Conservation (phyloP, 495 filamentous ascomycete genomes). For the Penicillium taxi region DNA sequence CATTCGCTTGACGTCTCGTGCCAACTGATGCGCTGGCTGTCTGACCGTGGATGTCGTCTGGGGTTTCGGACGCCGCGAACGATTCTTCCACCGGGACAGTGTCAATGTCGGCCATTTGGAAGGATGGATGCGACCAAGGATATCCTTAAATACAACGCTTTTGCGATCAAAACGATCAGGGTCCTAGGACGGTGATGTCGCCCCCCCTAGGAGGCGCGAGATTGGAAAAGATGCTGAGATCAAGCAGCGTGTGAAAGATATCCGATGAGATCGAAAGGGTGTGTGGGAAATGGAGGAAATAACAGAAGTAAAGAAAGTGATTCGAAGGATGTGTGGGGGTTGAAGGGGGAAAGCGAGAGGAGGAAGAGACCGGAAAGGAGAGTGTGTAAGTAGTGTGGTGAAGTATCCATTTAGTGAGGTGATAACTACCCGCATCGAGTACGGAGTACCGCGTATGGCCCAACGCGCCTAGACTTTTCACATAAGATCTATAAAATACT, state of each 20-base stretch:
- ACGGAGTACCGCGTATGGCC: conserved; percentile 1
- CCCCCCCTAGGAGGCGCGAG: conserved; percentile 18
- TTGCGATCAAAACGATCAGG: conserved; percentile 7
- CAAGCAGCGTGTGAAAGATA: neutral
- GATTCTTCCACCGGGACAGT: conserved; percentile 39
- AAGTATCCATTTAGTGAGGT: conserved; percentile 4
- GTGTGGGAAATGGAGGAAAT: conserved; percentile 1
- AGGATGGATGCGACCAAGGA: conserved; percentile 4
- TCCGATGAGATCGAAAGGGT: neutral
- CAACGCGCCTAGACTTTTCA: neutral
- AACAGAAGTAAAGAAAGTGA: conserved; percentile 13
- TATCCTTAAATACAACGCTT: too few relatives aligned
- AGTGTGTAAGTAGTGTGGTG: conserved; percentile 1
- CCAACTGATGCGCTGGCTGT: conserved; percentile 49
- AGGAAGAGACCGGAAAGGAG: conserved; percentile 15
- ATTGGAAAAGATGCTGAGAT: conserved; percentile 7
- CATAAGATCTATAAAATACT: neutral
- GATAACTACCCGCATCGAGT: conserved; percentile 23
- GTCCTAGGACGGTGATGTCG: conserved; percentile 7
- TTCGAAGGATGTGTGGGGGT: conserved; percentile 3
- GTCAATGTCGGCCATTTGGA: conserved; percentile 37
- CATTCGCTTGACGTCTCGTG: conserved; percentile 58
- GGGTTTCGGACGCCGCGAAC: conserved; percentile 34
- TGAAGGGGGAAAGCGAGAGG: conserved; percentile 12
- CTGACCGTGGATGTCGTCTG: conserved; percentile 41